Evolutionary conservation across 495 filamentous ascomycete genomes (phyloP).

Genomic region (Trichoderma reesei): DNA sequence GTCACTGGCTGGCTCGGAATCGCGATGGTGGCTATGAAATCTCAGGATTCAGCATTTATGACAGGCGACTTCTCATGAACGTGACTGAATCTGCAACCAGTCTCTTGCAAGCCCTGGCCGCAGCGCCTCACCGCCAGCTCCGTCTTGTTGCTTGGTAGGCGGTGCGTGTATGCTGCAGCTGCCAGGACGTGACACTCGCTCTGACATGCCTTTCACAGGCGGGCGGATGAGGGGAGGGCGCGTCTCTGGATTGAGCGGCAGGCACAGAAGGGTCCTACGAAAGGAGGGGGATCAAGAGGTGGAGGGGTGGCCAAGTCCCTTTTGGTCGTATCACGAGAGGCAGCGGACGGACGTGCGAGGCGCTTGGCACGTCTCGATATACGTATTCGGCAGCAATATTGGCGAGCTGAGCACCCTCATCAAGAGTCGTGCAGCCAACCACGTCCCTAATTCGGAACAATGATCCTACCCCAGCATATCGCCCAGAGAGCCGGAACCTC

Average conservation of each 20-base stretch:
- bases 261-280: not conserved
- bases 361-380: not conserved
- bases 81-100: not conserved
- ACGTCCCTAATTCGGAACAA: not conserved
- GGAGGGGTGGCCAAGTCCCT: not conserved
- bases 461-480: not conserved
- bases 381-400: not conserved
- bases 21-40: not conserved
- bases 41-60: not conserved
- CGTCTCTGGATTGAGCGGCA: not conserved
- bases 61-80: not conserved
- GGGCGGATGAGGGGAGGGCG: not conserved
- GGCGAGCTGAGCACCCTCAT: constrained; percentile 2
- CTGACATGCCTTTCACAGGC: not conserved
- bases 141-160: not conserved
- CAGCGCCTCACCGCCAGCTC: not conserved
- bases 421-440: not conserved
- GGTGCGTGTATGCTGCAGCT: not conserved
- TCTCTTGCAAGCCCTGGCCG: not conserved
- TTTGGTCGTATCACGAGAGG: constrained; percentile 5
- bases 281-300: not conserved
- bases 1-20: not conserved
- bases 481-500: not conserved
- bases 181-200: not conserved
- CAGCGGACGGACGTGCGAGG: not conserved